Evolutionary conservation across 208 protist species (phyloP), one percentile per base, ranked within the genome.

Genomic region (Lotmaria passim): DNA sequence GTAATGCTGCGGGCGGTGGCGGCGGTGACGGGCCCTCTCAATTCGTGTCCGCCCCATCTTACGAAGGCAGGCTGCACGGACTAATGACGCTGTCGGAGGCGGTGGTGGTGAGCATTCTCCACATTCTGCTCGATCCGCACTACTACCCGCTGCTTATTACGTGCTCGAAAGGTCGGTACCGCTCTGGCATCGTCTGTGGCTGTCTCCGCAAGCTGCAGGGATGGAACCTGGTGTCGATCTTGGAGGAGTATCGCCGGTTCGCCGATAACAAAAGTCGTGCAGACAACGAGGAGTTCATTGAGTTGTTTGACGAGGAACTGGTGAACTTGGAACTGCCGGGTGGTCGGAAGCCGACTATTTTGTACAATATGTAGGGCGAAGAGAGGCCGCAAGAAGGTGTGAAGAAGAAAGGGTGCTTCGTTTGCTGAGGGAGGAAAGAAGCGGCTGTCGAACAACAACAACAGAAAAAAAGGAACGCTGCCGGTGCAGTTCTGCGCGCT

Each of bases 261-360:
- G 97, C 98, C 0, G 97, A 96, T 4, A 86, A 90, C 55, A 92
- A 90, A 72, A 97, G 93, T 28, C 86, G 97, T 10, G 79, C 98
- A 0, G 90, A 98, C 48, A 99, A 99, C 78, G 98, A 99, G 81
- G 98, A 99, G 85, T 99, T 99, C 79, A 99, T 99, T 61, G 98
- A 99, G 81, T 83, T 99, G n/a, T 99, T 99, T 66, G 98, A 99
- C 75, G 98, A 93, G 15, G 98, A 99, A 56, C 79, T 99, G 8
- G 96, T 99, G 14, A 96, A 73, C 46, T 38, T 98, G 12, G 80
- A 91, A 62, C 59, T 89, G 44, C 47, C 61, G 3, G 77, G 74
- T 31, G 86, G 85, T 1, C 77, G 82, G 2, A 78, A 72, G 7
- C 88, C 91, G 44, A 91, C 82, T 19, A 92, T 96, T 24, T 57